Base-by-base conservation (phyloP, 345 rosid species). In the Angophora floribunda region DNA sequence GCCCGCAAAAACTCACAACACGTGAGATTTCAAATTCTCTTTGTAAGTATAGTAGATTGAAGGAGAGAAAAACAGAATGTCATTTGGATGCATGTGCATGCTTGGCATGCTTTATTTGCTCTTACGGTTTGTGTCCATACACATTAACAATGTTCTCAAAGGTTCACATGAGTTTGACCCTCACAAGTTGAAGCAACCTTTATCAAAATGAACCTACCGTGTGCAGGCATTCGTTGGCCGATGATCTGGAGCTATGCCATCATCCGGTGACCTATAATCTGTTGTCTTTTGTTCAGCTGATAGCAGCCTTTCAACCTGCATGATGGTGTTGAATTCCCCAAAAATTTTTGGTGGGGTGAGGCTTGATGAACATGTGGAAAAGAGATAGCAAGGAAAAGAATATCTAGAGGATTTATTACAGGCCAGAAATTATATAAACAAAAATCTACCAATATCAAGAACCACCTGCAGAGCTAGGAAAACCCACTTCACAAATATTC, bases 181-280 rank as follows among this genome's bases (percentile, higher is more conserved):
- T 57, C n/a, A 57, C 63, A 57, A 57, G 63, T 57, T 57, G 63
- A 57, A 22, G 13, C 63, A 57, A 57, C 28, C 63, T 57, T 9
- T 57, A 57, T 57, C 82, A 75, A 75, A 75, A 75, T 36, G 49
- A 75, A 85, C 89, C 80, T 95, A 97, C 99, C 97, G 96, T 85
- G 93, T 95, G 93, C 99, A 98, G 85, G 99, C 99, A 94, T 79
- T 97, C 88, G 99, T 98, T 89, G 99, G 97, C 85, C 99, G 99
- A 94, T 98, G 98, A 91, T 97, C 99, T 89, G 97, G 96, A 91
- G 92, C 94, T 87, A 96, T 93, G 90, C 98, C 99, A 91, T 97
- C 99, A 92, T 97, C 99, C 85, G 99, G 97, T 86, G 98, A 96
- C 55, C 93, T 92, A 92, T 95, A 98, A 92, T 98, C 99, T 47